Percentiles rank a stretch among this genome's conserved stretches.
Conservation (phyloP, 192 early-diverging fungal genomes). For the Podila horticola region DNA sequence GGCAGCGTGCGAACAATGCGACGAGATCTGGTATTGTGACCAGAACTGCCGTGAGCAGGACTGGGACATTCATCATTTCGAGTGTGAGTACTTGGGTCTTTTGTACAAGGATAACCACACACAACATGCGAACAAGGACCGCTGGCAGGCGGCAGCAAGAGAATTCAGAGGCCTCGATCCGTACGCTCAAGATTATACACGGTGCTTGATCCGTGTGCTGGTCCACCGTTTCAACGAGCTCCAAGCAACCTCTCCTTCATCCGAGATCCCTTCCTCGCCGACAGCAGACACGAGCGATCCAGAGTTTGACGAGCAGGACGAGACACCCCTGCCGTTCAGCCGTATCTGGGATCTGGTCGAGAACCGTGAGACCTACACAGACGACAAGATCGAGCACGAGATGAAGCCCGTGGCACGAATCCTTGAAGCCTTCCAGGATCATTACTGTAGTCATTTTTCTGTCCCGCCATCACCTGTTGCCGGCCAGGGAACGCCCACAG, state of each 20-base stretch:
- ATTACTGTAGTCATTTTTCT: not conserved
- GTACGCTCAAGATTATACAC: constrained; percentile 16
- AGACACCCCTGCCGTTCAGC: constrained; percentile 1
- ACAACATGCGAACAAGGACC: too few relatives aligned
- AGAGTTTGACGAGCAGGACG: not conserved
- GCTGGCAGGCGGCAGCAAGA: not conserved
- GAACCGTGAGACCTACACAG: not conserved
- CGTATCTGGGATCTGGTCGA: constrained; percentile 5
- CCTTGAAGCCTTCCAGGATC: constrained; percentile 17
- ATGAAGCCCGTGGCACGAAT: constrained; percentile 16
- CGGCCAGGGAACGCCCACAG: not conserved
- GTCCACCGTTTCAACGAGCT: constrained; percentile 17
- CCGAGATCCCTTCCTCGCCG: not conserved
- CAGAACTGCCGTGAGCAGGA: constrained; percentile 8
- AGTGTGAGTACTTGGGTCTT: constrained; percentile 11
- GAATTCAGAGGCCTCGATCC: not conserved
- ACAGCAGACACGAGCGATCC: not conserved
- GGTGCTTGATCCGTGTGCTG: constrained; percentile 8
- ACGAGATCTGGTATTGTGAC: constrained; percentile 25
- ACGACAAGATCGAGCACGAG: not conserved
- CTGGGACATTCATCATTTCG: constrained; percentile 14
- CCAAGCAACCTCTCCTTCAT: not conserved
- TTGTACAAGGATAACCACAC: too few relatives aligned
- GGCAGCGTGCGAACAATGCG: not conserved
- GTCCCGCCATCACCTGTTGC: not conserved